Base-by-base conservation (phyloP, 1,284 basidiomycete genomes). In the Fomitopsis betulina region DNA sequence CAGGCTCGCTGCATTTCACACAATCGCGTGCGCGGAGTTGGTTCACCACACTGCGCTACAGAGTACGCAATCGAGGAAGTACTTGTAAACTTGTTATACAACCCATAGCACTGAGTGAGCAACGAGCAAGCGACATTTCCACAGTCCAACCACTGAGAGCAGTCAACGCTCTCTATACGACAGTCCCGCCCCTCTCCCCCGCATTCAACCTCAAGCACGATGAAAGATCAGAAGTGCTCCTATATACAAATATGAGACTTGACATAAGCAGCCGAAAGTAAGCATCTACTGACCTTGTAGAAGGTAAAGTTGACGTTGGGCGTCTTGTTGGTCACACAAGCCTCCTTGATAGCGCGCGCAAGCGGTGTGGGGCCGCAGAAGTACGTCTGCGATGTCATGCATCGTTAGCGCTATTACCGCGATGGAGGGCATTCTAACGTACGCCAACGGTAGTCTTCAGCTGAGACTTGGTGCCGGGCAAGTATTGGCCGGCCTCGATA, bases 361-460 rank as follows among this genome's bases (percentile, higher is more conserved):
- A 94, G 79, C 35, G 70, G 77, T 59, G 79, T 80, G 35, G 91
- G 89, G 60, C 92, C 92, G 67, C 92, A 94, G 78, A 92, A 94
- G 75, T 92, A 93, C 19, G 90, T 91, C 87, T 89, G 65, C 42
- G 58, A 50, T 30, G 50, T 43, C 60, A 65, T 39, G 58, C 53
- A 49, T 47, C 50, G 47, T 50, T 56, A 60, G 30, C 12, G 32
- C 32, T 1, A 30, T 15, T 13, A 15, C 6, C 5, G 10, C 27
- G 37, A 17, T 9, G n/a, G 6, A 32, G 32, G 33, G 23, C 43
- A 15, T 55, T 7, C 13, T 25, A 53, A 78, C 86, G 71, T 70
- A 93, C 89, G 42, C 85, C 90, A 62, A 95, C 88, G 70, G 82
- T 91, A 47, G 89, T 93, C 75, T 84, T 91, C 53, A 93, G 74